Percentiles rank a stretch among this genome's conserved stretches.
Evolutionary conservation across 1,284 basidiomycete genomes (phyloP).

Genomic region (Ustilago cynodontis): DNA sequence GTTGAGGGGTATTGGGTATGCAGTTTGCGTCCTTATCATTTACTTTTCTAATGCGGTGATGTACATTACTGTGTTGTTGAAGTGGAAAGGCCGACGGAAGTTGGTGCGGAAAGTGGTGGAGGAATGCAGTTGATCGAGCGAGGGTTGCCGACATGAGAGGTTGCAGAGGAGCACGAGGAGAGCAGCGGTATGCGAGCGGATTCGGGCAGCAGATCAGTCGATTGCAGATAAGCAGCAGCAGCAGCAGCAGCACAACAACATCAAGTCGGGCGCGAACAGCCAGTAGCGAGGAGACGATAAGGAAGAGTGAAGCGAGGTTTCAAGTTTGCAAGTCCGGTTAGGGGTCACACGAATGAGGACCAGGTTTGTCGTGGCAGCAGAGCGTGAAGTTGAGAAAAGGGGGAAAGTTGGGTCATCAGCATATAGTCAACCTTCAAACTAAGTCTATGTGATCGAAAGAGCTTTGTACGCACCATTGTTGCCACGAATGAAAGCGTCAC

Average conservation of each 20-base stretch:
- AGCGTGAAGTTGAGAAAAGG: not conserved
- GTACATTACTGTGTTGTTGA: conserved; percentile 43
- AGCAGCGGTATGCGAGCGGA: not conserved
- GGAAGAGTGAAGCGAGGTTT: not conserved
- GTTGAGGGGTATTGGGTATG: not conserved
- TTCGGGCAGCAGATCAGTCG: not conserved
- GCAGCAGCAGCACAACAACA: too few species aligned
- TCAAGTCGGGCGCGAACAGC: not conserved
- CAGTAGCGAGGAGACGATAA: not conserved
- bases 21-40: conserved; percentile 5
- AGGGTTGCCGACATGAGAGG: not conserved
- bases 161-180: conserved; percentile 3
- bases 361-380: not conserved
- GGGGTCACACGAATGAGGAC: conserved; percentile 5
- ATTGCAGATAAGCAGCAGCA: not conserved
- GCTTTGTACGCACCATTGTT: conserved; percentile 84
- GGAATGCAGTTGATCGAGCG: conserved; percentile 7
- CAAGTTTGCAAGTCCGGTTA: conserved; percentile 2
- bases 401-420: conserved; percentile 15
- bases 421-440: not conserved
- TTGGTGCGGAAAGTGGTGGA: not conserved
- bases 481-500: conserved; percentile 93
- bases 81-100: not conserved
- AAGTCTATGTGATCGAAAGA: not conserved
- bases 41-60: conserved; percentile 55